phyloP scores from a whole-genome alignment of 2,329 filamentous ascomycete species.

The Fusarium sp. region DNA sequence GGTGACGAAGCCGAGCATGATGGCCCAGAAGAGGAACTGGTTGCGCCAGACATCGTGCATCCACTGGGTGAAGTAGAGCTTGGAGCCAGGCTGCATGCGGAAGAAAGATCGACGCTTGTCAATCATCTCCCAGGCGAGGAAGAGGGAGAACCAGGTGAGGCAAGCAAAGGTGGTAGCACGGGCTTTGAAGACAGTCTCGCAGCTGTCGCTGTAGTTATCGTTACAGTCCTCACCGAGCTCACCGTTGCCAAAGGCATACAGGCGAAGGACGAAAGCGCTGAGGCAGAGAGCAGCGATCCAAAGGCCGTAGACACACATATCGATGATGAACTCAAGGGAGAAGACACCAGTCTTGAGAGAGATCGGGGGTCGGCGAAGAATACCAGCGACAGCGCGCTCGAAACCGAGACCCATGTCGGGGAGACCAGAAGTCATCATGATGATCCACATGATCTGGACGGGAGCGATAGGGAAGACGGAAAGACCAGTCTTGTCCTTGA shows the following conservation, averaged over 20 bases:
- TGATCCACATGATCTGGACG: conserved; percentile 84
- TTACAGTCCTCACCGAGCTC: conserved; percentile 70
- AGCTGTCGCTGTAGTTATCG: conserved; percentile 60
- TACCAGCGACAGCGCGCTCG: conserved; percentile 74
- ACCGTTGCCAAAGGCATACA: conserved; percentile 71
- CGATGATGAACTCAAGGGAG: conserved; percentile 70
- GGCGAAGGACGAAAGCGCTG: conserved; percentile 68
- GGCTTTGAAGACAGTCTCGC: conserved; percentile 74
- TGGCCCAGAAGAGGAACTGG: conserved; percentile 74
- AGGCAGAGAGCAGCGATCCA: conserved; percentile 74
- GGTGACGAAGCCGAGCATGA: conserved; percentile 58
- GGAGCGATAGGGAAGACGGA: conserved; percentile 79
- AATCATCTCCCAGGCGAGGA: conserved; percentile 82
- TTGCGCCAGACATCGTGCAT: conserved; percentile 75
- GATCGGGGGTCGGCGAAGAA: conserved; percentile 74
- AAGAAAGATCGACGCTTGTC: conserved; percentile 78
- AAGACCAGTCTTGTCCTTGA: conserved; percentile 71
- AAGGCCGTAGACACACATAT: conserved; percentile 74
- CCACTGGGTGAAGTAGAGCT: conserved; percentile 72
- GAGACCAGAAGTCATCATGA: conserved; percentile 79
- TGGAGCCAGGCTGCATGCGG: conserved; percentile 72
- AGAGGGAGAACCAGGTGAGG: conserved; percentile 79
- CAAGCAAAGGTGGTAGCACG: conserved; percentile 78
- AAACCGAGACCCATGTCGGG: conserved; percentile 82
- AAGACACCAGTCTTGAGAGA: conserved; percentile 70